Evolutionary conservation across 2,329 filamentous ascomycete genomes (phyloP).

Genomic region (Rutstroemia sp.): DNA sequence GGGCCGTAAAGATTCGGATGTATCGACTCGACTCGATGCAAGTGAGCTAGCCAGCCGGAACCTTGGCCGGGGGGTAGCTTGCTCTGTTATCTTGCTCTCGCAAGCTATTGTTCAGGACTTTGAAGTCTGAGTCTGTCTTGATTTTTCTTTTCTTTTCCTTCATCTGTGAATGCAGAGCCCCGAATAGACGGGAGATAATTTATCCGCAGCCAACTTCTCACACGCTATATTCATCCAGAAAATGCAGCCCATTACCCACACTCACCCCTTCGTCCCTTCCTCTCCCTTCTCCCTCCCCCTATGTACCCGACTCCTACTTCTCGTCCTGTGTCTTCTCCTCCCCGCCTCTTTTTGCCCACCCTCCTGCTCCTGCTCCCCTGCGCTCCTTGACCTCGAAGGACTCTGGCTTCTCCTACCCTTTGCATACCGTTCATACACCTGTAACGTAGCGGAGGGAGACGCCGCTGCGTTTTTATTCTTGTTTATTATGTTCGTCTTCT

Average conservation of each 20-base stretch:
- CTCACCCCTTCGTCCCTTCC: neutral
- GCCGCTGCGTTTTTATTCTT: neutral
- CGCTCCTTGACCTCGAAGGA: conserved; percentile 12
- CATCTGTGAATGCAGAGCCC: too few species aligned
- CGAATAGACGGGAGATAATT: too few species aligned
- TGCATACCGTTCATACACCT: neutral
- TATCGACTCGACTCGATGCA: too few species aligned
- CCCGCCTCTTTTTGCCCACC: neutral
- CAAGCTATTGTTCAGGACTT: too few species aligned
- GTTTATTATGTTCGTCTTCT: neutral
- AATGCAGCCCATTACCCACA: neutral
- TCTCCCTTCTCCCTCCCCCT: neutral
- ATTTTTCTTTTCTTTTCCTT: too few species aligned
- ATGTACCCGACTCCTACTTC: conserved; percentile 15
- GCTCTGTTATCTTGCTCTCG: too few species aligned
- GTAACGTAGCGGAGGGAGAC: neutral
- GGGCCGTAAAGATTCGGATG: too few species aligned
- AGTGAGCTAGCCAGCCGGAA: too few species aligned
- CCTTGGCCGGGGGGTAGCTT: too few species aligned
- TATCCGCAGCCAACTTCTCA: neutral
- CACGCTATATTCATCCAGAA: neutral
- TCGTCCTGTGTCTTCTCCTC: conserved; percentile 19
- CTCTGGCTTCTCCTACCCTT: conserved; percentile 16
- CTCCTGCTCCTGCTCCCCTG: neutral
- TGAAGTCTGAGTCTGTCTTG: too few species aligned